Evolutionary conservation across 164 flowering plant genomes (phyloP).

Genomic region (Brasenia schreberi): DNA sequence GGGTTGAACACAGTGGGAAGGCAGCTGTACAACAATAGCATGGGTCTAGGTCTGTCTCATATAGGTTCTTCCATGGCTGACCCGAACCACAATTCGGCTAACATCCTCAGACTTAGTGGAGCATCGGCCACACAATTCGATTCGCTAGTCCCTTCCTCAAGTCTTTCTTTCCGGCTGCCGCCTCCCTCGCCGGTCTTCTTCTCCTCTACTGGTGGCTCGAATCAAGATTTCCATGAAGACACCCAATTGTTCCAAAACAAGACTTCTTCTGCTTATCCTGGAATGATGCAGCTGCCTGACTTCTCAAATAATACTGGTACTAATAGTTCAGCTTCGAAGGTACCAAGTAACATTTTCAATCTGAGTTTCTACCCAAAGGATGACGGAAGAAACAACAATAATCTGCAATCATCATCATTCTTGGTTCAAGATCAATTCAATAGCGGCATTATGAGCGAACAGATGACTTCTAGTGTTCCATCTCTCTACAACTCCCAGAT

Average conservation of each 20-base stretch:
- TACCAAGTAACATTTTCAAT: constrained; percentile 10
- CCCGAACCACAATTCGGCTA: constrained; percentile 18
- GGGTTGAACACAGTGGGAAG: constrained; percentile 42
- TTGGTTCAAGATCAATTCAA: constrained; percentile 25
- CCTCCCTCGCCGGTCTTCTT: constrained; percentile 24
- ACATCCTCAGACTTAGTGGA: constrained; percentile 32
- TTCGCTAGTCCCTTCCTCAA: constrained; percentile 22
- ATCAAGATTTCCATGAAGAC: constrained; percentile 27
- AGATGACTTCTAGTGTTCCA: constrained; percentile 16
- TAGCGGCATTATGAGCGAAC: constrained; percentile 23
- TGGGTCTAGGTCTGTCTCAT: constrained; percentile 42
- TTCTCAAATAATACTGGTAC: constrained; percentile 23
- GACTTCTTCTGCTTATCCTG: constrained; percentile 14
- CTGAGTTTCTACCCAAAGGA: background rate
- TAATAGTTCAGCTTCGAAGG: background rate
- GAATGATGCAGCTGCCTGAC: constrained; percentile 44
- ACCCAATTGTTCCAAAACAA: constrained; percentile 38
- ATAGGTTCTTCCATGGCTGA: constrained; percentile 29
- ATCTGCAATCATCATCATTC: constrained; percentile 14
- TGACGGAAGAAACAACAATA: constrained; percentile 13
- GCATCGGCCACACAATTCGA: constrained; percentile 28
- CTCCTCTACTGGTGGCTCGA: constrained; percentile 14
- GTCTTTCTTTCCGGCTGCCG: constrained; percentile 16
- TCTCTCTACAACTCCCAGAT: constrained; percentile 22
- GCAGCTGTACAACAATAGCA: constrained; percentile 30